Evolutionary conservation across 352 stramenopile species (phyloP).

Genomic region (Globisporangium ultimum): DNA sequence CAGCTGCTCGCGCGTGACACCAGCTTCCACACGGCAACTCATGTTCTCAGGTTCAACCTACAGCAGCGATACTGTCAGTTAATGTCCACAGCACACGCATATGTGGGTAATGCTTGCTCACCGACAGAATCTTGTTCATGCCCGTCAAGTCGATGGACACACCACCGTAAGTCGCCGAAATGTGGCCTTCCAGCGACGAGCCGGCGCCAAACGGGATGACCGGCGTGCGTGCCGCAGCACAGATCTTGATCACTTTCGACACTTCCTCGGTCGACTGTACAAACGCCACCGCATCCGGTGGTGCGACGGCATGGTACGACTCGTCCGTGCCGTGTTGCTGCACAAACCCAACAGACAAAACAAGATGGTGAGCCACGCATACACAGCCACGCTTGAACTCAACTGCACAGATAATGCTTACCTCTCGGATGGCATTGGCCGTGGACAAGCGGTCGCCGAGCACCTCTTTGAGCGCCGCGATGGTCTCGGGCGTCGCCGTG

Average conservation of each 20-base stretch:
- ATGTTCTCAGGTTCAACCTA: conserved; percentile 77
- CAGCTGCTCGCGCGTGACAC: conserved; percentile 91
- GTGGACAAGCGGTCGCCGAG: conserved; percentile 75
- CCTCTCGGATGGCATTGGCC: conserved; percentile 50
- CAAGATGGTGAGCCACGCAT: background rate
- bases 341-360: background rate
- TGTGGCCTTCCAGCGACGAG: conserved; percentile 94
- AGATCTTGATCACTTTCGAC: conserved; percentile 88
- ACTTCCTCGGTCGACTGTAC: conserved; percentile 89
- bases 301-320: conserved; percentile 84
- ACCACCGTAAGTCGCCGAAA: conserved; percentile 85
- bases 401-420: conserved; percentile 10
- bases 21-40: conserved; percentile 91
- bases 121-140: conserved; percentile 72
- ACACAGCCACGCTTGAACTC: background rate
- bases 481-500: conserved; percentile 40
- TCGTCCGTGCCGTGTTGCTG: conserved; percentile 89
- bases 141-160: conserved; percentile 90
- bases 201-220: conserved; percentile 94
- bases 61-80: background rate
- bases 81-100: background rate
- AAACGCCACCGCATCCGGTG: conserved; percentile 87
- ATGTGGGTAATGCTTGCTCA: conserved; percentile 5
- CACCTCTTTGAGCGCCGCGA: conserved; percentile 49
- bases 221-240: conserved; percentile 69